A percentile compares a stretch with the other conserved stretches of the same genome.
Evolutionary conservation across 176 grass and related monocot genomes (phyloP).

Genomic region (Rhynchospora pubera): DNA sequence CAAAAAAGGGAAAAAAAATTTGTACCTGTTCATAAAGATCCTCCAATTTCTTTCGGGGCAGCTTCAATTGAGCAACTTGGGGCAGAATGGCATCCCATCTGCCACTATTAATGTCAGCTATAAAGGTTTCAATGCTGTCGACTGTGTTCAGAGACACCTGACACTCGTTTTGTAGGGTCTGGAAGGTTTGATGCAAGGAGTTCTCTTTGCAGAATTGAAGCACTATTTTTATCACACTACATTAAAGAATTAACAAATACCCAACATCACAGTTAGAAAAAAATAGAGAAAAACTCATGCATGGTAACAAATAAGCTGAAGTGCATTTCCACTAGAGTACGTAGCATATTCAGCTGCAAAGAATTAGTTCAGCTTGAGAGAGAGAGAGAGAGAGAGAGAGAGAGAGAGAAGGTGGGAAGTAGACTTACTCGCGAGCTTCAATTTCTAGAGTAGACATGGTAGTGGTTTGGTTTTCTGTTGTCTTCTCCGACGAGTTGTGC

Average conservation of each 20-base stretch:
- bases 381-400: background rate
- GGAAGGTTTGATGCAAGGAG: slow-evolving; percentile 96
- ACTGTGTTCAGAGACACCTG: slow-evolving; percentile 96
- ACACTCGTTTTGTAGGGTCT: slow-evolving; percentile 89
- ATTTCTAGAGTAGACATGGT: slow-evolving; percentile 84
- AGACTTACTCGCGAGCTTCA: slow-evolving; percentile 85
- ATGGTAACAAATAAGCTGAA: background rate
- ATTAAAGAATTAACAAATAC: background rate
- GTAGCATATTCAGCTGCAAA: background rate
- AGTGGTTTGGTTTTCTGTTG: slow-evolving; percentile 32
- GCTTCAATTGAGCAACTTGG: slow-evolving; percentile 83
- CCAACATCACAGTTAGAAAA: too few species aligned
- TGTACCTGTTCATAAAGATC: slow-evolving; percentile 81
- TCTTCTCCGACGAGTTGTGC: background rate
- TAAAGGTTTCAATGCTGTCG: slow-evolving; percentile 78
- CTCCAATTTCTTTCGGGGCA: slow-evolving; percentile 83
- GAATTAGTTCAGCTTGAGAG: background rate
- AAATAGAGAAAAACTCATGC: background rate
- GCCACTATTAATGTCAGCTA: slow-evolving; percentile 67
- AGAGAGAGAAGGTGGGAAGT: background rate
- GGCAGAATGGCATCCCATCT: slow-evolving; percentile 93
- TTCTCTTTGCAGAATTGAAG: slow-evolving; percentile 99
- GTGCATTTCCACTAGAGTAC: background rate
- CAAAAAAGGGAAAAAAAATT: background rate
- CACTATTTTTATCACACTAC: slow-evolving; percentile 94